Evolutionary conservation across 2,329 filamentous ascomycete species (phyloP).

Genomic region (Arthrobotrys musiformis): DNA sequence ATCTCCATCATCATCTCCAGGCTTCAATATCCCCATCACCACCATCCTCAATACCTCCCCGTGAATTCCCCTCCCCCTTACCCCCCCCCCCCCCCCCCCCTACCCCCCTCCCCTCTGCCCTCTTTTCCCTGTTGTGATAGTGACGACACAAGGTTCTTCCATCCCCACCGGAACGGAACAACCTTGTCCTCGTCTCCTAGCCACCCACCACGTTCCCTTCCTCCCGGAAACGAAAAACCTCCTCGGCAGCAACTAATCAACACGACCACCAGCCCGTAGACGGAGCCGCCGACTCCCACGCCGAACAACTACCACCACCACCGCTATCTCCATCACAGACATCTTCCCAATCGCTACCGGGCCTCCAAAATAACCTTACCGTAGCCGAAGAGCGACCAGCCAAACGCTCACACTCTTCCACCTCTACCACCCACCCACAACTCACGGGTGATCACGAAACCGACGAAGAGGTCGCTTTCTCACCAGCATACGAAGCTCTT

Average conservation of each 20-base stretch:
- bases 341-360: not conserved
- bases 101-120: not conserved
- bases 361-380: not conserved
- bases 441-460: not conserved
- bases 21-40: not conserved
- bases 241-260: conserved; percentile 39
- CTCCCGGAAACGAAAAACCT: conserved; percentile 48
- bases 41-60: too few species aligned
- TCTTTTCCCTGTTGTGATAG: not conserved
- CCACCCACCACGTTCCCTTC: conserved; percentile 50
- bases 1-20: not conserved
- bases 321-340: conserved; percentile 1
- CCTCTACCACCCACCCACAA: not conserved
- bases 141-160: conserved; percentile 54
- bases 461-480: conserved; percentile 48
- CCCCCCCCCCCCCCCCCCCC: not conserved
- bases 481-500: conserved; percentile 48
- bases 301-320: not conserved
- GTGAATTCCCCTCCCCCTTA: not conserved
- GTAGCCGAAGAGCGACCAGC: conserved; percentile 49
- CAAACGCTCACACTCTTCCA: conserved; percentile 51
- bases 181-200: conserved; percentile 39
- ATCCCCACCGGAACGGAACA: conserved; percentile 21
- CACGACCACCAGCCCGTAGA: conserved; percentile 19
- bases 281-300: conserved; percentile 26